phyloP scores from a whole-genome alignment of 306 rosid species.

The Vigna hirtella region DNA sequence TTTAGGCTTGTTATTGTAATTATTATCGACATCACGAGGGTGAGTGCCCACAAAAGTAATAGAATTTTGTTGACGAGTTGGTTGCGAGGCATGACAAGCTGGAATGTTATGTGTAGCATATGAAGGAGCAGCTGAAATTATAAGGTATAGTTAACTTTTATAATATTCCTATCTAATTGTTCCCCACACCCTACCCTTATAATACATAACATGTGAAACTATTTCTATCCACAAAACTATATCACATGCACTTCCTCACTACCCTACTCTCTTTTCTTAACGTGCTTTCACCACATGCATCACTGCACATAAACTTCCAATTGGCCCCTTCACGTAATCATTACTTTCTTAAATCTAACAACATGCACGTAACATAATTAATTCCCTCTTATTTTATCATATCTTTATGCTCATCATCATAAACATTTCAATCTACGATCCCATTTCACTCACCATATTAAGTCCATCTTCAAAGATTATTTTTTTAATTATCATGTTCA shows the following conservation, averaged over 20 bases:
- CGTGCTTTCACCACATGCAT: conserved; percentile 59
- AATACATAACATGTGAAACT: conserved; percentile 50
- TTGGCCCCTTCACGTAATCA: conserved; percentile 47
- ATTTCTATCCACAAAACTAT: conserved; percentile 22
- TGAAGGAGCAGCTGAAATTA: conserved; percentile 43
- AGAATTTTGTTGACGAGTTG: conserved; percentile 10
- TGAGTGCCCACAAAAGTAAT: conserved; percentile 42
- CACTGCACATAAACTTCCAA: conserved; percentile 32
- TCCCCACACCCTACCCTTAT: conserved; percentile 29
- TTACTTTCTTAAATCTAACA: conserved; percentile 15
- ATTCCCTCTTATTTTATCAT: neutral
- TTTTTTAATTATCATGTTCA: no score
- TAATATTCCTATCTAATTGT: conserved; percentile 26
- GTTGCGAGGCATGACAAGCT: conserved; percentile 43
- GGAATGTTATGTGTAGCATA: conserved; percentile 44
- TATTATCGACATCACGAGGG: conserved; percentile 37
- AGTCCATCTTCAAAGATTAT: no score
- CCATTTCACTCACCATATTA: no score
- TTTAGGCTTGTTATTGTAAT: conserved; percentile 29
- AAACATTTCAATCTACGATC: no score
- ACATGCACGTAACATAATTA: conserved; percentile 16
- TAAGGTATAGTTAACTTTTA: conserved; percentile 34
- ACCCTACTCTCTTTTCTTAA: conserved; percentile 47
- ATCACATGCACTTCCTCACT: conserved; percentile 39
- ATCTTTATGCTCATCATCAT: no score